Evolutionary conservation across 1,284 basidiomycete species (phyloP).

Genomic region (Mycosarcoma mackinlayi): DNA sequence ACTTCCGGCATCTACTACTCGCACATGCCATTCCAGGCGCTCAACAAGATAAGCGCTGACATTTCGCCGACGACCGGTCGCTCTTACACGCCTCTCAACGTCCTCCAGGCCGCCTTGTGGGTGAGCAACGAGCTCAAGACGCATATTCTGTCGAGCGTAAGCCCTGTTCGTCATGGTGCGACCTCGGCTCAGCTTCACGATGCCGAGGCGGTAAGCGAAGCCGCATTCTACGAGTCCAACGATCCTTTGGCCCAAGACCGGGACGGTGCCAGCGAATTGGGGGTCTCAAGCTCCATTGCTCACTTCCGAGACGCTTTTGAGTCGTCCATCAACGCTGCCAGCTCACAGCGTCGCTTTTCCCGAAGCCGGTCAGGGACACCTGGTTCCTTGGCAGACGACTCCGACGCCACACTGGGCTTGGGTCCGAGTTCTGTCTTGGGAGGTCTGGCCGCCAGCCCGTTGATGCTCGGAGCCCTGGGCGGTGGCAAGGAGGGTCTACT

Average conservation of each 20-base stretch:
- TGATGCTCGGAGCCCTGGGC: constrained; percentile 32
- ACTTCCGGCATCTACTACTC: constrained; percentile 83
- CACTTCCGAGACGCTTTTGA: constrained; percentile 49
- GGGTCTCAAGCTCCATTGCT: constrained; percentile 48
- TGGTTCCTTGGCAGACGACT: constrained; percentile 5
- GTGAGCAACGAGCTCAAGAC: constrained; percentile 55
- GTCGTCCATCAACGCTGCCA: constrained; percentile 4
- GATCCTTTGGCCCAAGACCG: constrained; percentile 5
- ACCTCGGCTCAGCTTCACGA: constrained; percentile 12
- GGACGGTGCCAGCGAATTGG: constrained; percentile 45
- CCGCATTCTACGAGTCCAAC: constrained; percentile 9
- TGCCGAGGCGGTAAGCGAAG: constrained; percentile 14
- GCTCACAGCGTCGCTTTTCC: constrained; percentile 20
- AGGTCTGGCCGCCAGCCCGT: constrained; percentile 41
- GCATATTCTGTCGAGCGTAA: constrained; percentile 35
- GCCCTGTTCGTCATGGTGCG: constrained; percentile 1
- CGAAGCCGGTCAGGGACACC: constrained; percentile 31
- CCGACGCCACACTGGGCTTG: constrained; percentile 12
- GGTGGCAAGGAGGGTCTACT: constrained; percentile 39
- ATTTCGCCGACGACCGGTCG: constrained; percentile 38
- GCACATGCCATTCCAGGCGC: constrained; percentile 75
- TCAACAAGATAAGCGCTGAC: constrained; percentile 49
- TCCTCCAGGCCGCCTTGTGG: constrained; percentile 60
- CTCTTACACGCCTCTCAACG: constrained; percentile 46
- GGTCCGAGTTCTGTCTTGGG: constrained; percentile 26